Conservation (phyloP, 768 basidiomycete species). For the Agaricus blazei region DNA sequence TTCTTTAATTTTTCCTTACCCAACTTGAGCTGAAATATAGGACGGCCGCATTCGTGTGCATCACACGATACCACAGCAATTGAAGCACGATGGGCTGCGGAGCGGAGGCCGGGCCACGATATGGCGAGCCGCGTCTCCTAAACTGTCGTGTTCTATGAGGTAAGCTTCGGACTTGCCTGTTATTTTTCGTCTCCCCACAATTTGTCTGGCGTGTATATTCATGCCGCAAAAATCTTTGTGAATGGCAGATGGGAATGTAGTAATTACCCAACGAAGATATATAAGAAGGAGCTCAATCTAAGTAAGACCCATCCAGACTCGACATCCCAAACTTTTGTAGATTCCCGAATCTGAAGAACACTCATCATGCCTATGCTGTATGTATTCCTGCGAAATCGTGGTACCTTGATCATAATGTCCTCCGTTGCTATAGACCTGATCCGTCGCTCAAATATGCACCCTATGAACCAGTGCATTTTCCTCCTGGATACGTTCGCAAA, state of each 20-base stretch:
- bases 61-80: conserved; percentile 1
- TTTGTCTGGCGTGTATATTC: neutral
- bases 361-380: conserved; percentile 64
- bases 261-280: neutral
- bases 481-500: conserved; percentile 41
- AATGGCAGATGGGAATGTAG: neutral
- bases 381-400: conserved; percentile 20
- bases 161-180: conserved; percentile 3
- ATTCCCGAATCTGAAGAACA: neutral
- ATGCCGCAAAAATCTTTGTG: neutral
- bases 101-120: neutral
- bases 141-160: neutral
- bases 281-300: neutral
- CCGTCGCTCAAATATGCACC: conserved; percentile 86
- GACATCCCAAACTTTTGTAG: neutral
- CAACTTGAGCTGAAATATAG: no score
- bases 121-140: conserved; percentile 6
- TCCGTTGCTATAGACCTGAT: conserved; percentile 47
- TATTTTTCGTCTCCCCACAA: conserved; percentile 1
- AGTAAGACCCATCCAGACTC: neutral
- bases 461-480: conserved; percentile 69
- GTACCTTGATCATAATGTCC: neutral
- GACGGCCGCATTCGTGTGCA: neutral
- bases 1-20: no score
- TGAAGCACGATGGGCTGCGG: neutral